These are phyloP conservation scores for Diutina mesorugosa DNA, from an alignment of 1,139 yeast genomes.

Conservation along the genomic window DNA sequence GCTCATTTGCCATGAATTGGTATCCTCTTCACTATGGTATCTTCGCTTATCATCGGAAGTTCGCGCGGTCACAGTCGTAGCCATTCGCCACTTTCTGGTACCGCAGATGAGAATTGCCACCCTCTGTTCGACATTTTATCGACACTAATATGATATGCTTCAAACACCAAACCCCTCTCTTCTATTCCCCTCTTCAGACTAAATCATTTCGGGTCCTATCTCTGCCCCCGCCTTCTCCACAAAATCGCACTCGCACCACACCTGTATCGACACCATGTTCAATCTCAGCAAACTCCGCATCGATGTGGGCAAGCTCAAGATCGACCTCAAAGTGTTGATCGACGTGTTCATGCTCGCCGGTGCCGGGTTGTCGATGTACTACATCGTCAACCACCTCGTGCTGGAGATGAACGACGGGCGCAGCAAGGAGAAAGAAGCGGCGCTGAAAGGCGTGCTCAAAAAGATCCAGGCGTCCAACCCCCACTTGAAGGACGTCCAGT, in stretches of 20 bases:
- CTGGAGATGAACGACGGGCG: slow-evolving; percentile 31
- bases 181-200: no score
- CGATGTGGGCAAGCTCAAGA: slow-evolving; percentile 28
- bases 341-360: slow-evolving; percentile 69
- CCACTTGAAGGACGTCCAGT: slow-evolving; percentile 34
- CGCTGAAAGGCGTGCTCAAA: slow-evolving; percentile 50
- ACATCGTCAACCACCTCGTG: slow-evolving; percentile 46
- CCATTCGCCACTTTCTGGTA: no score
- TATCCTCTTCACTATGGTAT: no score
- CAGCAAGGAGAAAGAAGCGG: slow-evolving; percentile 53
- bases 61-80: no score
- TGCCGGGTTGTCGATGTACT: slow-evolving; percentile 73
- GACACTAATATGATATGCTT: no score
- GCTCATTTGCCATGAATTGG: no score
- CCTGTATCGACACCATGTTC: slow-evolving; percentile 8
- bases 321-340: slow-evolving; percentile 43
- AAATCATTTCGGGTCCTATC: no score
- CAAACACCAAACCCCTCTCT: no score
- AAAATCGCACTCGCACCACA: not conserved
- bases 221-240: not conserved
- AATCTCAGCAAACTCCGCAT: slow-evolving; percentile 19
- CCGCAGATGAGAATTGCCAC: no score
- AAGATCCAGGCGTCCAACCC: slow-evolving; percentile 50
- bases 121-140: no score
- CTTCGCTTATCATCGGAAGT: no score